Evolutionary conservation across 129 eudicot genomes (phyloP).

Genomic region (Mikania micrantha): DNA sequence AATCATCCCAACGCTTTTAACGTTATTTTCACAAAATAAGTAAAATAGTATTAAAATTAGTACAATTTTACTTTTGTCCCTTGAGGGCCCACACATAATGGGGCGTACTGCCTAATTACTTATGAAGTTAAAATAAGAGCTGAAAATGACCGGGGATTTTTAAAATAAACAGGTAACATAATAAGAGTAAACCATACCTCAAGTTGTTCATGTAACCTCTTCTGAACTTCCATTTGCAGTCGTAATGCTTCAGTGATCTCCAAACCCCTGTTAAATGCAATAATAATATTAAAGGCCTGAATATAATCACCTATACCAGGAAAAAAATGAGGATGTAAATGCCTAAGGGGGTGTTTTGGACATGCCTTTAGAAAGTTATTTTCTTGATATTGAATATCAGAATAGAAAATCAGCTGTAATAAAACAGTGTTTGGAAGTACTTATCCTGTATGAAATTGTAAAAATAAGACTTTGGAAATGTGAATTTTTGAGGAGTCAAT

Average conservation of each 20-base stretch:
- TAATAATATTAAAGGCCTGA: background rate
- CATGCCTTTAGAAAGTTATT: background rate
- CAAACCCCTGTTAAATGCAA: constrained; percentile 55
- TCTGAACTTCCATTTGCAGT: constrained; percentile 92
- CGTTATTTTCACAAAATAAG: too few species aligned
- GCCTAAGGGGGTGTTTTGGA: background rate
- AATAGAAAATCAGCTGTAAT: background rate
- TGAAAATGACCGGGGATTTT: background rate
- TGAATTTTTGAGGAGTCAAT: background rate
- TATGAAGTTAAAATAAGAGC: background rate
- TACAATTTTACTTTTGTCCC: too few species aligned
- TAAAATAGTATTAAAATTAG: too few species aligned
- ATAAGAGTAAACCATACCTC: constrained; percentile 43
- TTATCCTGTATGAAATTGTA: background rate
- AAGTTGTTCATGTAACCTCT: constrained; percentile 85
- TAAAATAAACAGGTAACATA: background rate
- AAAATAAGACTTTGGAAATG: background rate
- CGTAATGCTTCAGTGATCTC: constrained; percentile 92
- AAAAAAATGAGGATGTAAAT: background rate
- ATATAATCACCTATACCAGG: background rate
- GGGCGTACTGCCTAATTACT: too few species aligned
- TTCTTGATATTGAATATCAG: background rate
- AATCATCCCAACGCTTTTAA: too few species aligned
- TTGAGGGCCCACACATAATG: too few species aligned
- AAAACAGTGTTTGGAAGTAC: background rate